A percentile compares a stretch with the other conserved stretches of the same genome.
phyloP scores from a whole-genome alignment of 495 filamentous ascomycete species.

The Talaromyces thailandensis region DNA sequence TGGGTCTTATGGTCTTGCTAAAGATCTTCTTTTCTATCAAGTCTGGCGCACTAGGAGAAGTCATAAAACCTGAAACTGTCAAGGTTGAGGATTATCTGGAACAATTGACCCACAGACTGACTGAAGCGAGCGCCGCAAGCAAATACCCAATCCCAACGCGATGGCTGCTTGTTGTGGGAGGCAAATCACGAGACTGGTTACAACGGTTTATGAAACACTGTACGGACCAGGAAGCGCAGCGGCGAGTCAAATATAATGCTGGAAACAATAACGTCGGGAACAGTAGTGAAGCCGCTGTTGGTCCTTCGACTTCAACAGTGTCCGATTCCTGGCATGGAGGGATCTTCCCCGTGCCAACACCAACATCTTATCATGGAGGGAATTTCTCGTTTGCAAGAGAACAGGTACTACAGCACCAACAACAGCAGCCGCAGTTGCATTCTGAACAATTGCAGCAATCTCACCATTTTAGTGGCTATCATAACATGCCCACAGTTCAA shows the following conservation, averaged over 20 bases:
- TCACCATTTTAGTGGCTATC: neutral
- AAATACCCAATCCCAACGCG: constrained; percentile 31
- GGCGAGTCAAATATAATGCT: neutral
- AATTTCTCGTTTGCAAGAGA: neutral
- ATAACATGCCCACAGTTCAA: neutral
- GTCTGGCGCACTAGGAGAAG: constrained; percentile 31
- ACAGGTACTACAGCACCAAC: neutral
- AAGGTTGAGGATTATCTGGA: constrained; percentile 39
- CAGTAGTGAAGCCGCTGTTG: neutral
- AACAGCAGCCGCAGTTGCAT: neutral
- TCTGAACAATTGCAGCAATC: neutral
- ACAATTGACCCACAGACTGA: constrained; percentile 24
- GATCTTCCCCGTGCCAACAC: neutral
- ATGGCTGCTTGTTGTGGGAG: constrained; percentile 28
- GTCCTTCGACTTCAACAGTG: neutral
- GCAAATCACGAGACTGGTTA: constrained; percentile 29
- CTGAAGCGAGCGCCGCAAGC: constrained; percentile 27
- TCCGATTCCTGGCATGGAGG: constrained; percentile 3
- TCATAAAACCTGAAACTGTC: constrained; percentile 30
- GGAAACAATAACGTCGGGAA: neutral
- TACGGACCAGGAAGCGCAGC: constrained; percentile 5
- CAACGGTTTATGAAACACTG: constrained; percentile 23
- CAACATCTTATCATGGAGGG: neutral
- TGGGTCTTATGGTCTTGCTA: constrained; percentile 36
- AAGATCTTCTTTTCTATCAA: constrained; percentile 42